Evolutionary conservation across 192 early-diverging fungal genomes (phyloP), one percentile per base, ranked within the genome.

Genomic region (Geosiphon pyriformis): DNA sequence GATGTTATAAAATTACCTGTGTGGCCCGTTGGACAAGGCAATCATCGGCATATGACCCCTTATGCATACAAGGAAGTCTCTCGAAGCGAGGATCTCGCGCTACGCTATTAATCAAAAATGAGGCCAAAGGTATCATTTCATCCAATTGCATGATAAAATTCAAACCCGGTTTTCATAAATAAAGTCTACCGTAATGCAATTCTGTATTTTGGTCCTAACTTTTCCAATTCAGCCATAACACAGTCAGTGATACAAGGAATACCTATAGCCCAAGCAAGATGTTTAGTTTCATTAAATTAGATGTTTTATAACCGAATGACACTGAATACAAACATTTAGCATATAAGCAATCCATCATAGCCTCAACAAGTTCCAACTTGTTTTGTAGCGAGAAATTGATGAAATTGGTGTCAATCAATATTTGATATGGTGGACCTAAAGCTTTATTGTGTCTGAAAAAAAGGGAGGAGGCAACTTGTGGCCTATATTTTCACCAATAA

Each of bases 341-440:
- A 70, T 91, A 95, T n/a, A 98, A 80, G 70, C 95, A 99, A 75
- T 99, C 94, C 96, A 99, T 98, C 94, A 96, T 95, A 20, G 92
- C 88, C 60, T 95, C 90, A 30, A 97, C 85, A 30, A 96, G 80
- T 73, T 99, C 97, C 27, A 99, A 84, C 72, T 98, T 96, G 83
- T 99, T 99, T 74, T 96, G 95, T 71, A 99, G 93, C 11, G 94
- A 92, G 73, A 99, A 97, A 82, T 99, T 99, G 84, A 99, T 98
- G 61, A 99, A 99, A 76, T 99, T 99, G 70, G 97, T 98, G 78
- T 99, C 97, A 35, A 99, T 87, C 11, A 99, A 76, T 23, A 99
- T 84, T 67, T 93, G 89, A 77, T 99, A 99, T 17, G 97, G 97
- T 37, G 97, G 97, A 2, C 91, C 93, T 3, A 99, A 80, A 32